phyloP scores from a whole-genome alignment of 108 stramenopile genomes.

The Epithemia pelagica region DNA sequence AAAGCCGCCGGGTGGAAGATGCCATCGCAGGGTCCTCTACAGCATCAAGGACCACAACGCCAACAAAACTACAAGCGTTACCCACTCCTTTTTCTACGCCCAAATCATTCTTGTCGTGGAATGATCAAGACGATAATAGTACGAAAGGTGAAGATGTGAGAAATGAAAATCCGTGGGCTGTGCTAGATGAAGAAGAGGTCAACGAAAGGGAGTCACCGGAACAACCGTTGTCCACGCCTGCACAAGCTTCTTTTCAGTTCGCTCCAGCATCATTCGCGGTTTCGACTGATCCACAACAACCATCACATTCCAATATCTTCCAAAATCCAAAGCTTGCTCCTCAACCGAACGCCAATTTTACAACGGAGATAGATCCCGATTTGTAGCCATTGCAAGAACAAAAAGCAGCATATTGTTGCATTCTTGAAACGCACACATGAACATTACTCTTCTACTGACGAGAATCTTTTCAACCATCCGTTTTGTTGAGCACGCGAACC shows the following conservation, averaged over 20 bases:
- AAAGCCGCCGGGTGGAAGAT: not conserved
- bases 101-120: not conserved
- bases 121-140: not conserved
- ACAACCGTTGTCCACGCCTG: not conserved
- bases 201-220: too few species aligned
- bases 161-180: conserved; percentile 11
- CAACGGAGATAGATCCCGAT: too few species aligned
- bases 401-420: too few species aligned
- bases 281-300: too few species aligned
- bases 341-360: too few species aligned
- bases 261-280: conserved; percentile 6
- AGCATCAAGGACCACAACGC: not conserved
- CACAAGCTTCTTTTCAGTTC: not conserved
- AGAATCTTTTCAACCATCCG: too few species aligned
- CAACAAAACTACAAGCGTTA: not conserved
- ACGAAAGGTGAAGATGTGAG: not conserved
- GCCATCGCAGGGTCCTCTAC: not conserved
- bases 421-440: too few species aligned
- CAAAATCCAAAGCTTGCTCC: too few species aligned
- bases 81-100: not conserved
- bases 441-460: too few species aligned
- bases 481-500: too few species aligned
- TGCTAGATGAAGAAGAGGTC: not conserved
- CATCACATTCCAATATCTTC: too few species aligned
- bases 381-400: too few species aligned